These are phyloP conservation scores for Nemania abortiva DNA, from an alignment of 2,329 filamentous ascomycete genomes.

Conservation along the genomic window DNA sequence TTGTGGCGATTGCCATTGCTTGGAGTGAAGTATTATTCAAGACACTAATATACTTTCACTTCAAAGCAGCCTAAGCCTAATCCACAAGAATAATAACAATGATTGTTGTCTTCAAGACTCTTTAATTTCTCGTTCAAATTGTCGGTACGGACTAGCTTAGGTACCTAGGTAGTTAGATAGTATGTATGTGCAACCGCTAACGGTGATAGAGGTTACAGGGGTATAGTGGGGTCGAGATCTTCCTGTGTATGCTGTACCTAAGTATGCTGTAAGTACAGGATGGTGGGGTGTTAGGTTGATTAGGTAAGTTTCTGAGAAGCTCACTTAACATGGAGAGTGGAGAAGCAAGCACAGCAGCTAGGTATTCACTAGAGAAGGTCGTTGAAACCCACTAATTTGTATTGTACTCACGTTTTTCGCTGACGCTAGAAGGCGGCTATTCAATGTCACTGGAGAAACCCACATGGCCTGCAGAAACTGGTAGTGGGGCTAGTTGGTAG, in stretches of 20 bases:
- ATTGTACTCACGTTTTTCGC: slow-evolving; percentile 11
- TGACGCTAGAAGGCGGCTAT: slow-evolving; percentile 21
- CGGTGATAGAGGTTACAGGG: not conserved
- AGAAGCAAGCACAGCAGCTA: not conserved
- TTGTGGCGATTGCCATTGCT: too few relatives aligned
- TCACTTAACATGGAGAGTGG: not conserved
- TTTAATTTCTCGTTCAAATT: too few relatives aligned
- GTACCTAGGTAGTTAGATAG: not conserved
- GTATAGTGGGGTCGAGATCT: not conserved
- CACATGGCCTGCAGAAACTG: slow-evolving; percentile 36
- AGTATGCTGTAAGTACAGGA: not conserved
- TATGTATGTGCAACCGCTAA: not conserved
- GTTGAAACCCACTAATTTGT: not conserved
- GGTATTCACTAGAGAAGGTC: not conserved
- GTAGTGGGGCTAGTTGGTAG: slow-evolving; percentile 20
- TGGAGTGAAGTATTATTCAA: too few relatives aligned
- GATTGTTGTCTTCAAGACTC: too few relatives aligned
- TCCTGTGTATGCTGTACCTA: not conserved
- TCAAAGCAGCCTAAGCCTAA: too few relatives aligned
- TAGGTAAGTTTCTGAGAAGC: not conserved
- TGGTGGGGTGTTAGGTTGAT: slow-evolving; percentile 1
- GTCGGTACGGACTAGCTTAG: not conserved
- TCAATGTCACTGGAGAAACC: slow-evolving; percentile 8
- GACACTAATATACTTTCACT: too few relatives aligned
- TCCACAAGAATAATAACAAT: too few relatives aligned